phyloP scores from a whole-genome alignment of 306 rosid genomes.

The Cicer bijugum region DNA sequence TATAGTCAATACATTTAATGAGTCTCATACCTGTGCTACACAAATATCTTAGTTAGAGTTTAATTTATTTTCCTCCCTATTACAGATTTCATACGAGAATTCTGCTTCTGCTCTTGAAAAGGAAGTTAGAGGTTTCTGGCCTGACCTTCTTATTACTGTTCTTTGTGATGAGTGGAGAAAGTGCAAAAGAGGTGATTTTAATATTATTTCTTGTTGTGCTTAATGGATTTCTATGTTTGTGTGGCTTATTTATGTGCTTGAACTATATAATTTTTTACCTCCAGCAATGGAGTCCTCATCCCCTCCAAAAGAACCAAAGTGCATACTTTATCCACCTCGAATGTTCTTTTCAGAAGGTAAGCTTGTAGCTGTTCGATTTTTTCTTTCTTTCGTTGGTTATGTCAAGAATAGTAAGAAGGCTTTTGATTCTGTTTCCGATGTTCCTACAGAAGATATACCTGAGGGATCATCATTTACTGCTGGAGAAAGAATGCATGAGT shows the following conservation, averaged over 20 bases:
- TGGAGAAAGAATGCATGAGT: conserved; percentile 85
- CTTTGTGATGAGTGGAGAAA: conserved; percentile 80
- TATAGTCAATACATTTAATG: conserved; percentile 15
- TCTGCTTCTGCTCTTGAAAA: conserved; percentile 61
- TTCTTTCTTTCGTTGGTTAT: conserved; percentile 10
- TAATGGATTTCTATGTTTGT: conserved; percentile 30
- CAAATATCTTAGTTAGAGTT: conserved; percentile 30
- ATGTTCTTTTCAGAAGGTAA: conserved; percentile 60
- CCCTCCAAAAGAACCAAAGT: conserved; percentile 79
- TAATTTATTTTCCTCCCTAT: conserved; percentile 40
- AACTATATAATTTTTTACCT: conserved; percentile 43
- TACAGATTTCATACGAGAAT: conserved; percentile 73
- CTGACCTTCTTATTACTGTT: conserved; percentile 69
- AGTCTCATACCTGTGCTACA: conserved; percentile 12
- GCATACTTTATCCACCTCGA: conserved; percentile 64
- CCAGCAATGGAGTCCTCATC: conserved; percentile 86
- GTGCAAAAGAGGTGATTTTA: conserved; percentile 80
- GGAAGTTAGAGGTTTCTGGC: conserved; percentile 84
- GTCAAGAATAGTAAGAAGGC: conserved; percentile 20
- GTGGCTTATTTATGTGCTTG: conserved; percentile 39
- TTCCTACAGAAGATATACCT: conserved; percentile 58
- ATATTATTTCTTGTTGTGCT: conserved; percentile 9
- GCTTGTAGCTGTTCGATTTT: conserved; percentile 29
- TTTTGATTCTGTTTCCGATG: conserved; percentile 32
- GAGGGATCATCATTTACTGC: conserved; percentile 74